Base-by-base conservation (phyloP, 1,284 basidiomycete genomes). In the Moesziomyces aphidis region DNA sequence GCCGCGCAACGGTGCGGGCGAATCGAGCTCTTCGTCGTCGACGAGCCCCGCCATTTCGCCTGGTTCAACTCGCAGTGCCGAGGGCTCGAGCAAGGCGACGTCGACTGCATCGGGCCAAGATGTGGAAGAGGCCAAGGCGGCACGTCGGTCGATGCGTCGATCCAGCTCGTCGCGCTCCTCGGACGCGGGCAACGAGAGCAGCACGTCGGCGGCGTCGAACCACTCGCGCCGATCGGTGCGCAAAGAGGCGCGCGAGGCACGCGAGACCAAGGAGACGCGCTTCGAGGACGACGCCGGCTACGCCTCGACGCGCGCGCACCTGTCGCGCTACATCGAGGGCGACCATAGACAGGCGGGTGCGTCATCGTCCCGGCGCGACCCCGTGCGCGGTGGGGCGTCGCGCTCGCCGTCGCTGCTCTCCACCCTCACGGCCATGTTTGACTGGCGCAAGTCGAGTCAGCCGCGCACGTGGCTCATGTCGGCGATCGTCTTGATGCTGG, bases 101-200 rank as follows among this genome's bases (percentile, higher is more conserved):
- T 39, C 50, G 19, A 5, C 46, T 10, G 23, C 6, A 4, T 46
- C 26, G 19, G 42, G 48, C 7, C 6, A 13, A 1, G 31, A 34
- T 22, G 61, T 48, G 52, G 58, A 60, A 5, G 61, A 61, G 19
- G 7, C 24, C 10, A 62, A 65, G 31, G 26, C 51, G 51, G 62
- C 60, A 19, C 55, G 62, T 4, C 51, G 58, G 10, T 54, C 61
- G 10, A 1, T 56, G 11, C 53, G 58, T 22, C 58, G 58, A 0
- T 57, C 61, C 4, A 65, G 58, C 55, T 64, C 58, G 46, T 64
- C 57, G 3, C 60, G 60, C 19, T 68, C 60, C 5, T 64, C 59
- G 15, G 71, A 73, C 43, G 71, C 57, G 3, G 67, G 65, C 4
- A 73, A 73, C 34, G 72, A 74, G 49, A 69, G 66, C 39, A 69